A percentile compares a stretch with the other conserved stretches of the same genome.
These are phyloP conservation scores for Pseudogymnoascus sp. DNA, from an alignment of 2,329 filamentous ascomycete genomes.

Conservation along the genomic window DNA sequence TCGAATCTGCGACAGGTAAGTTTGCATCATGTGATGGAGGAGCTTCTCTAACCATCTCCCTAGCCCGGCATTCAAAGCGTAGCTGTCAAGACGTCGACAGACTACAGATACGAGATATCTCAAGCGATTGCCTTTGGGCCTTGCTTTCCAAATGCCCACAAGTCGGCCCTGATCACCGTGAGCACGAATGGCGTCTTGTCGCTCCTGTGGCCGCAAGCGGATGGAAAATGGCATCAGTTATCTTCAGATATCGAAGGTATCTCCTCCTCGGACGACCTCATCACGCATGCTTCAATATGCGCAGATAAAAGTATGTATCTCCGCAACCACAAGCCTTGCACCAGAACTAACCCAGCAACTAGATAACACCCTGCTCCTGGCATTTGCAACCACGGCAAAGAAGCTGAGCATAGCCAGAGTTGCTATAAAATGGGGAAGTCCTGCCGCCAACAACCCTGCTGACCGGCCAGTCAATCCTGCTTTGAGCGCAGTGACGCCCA, in stretches of 20 bases:
- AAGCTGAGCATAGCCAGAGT: conserved; percentile 69
- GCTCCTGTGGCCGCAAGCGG: conserved; percentile 70
- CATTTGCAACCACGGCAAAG: conserved; percentile 59
- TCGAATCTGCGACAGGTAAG: conserved; percentile 23
- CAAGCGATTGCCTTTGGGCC: conserved; percentile 61
- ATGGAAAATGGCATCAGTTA: conserved; percentile 62
- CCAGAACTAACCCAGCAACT: conserved; percentile 9
- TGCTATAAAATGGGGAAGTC: conserved; percentile 63
- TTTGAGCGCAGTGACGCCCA: conserved; percentile 41
- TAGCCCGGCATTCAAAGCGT: conserved; percentile 49
- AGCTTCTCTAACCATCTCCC: neutral
- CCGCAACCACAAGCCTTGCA: neutral
- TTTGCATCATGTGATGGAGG: neutral
- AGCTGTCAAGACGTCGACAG: conserved; percentile 50
- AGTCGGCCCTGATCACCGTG: conserved; percentile 68
- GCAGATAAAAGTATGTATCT: conserved; percentile 59
- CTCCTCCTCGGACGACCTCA: conserved; percentile 62
- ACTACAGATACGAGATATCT: conserved; percentile 62
- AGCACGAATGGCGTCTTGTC: conserved; percentile 67
- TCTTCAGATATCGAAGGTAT: conserved; percentile 67
- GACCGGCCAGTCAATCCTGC: conserved; percentile 46
- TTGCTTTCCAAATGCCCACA: conserved; percentile 61
- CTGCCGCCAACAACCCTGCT: conserved; percentile 38
- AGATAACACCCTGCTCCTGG: conserved; percentile 48
- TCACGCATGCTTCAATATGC: conserved; percentile 70